A percentile compares a stretch with the other conserved stretches of the same genome.
phyloP scores from a whole-genome alignment of 306 rosid genomes.

The Spatholobus suberectus region DNA sequence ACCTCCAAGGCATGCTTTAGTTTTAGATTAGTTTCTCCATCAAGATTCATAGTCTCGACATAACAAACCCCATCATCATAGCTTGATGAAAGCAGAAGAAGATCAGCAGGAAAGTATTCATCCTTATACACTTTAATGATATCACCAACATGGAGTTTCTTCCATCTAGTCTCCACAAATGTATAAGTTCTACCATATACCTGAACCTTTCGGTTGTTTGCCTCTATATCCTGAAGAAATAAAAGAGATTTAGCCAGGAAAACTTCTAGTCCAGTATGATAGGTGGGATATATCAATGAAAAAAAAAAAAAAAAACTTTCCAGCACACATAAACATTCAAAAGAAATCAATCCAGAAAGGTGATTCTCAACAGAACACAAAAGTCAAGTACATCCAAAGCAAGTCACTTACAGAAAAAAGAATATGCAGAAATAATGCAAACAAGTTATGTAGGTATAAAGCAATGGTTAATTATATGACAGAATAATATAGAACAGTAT shows the following conservation, averaged over 20 bases:
- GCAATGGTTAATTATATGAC: neutral
- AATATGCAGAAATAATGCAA: neutral
- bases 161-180: constrained; percentile 77
- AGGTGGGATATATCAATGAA: neutral
- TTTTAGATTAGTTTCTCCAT: constrained; percentile 94
- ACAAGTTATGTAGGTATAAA: constrained; percentile 20
- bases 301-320: neutral
- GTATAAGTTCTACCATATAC: constrained; percentile 54
- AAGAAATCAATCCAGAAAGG: constrained; percentile 6
- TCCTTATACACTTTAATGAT: constrained; percentile 77
- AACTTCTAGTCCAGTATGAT: constrained; percentile 14
- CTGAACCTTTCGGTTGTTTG: constrained; percentile 73
- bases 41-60: constrained; percentile 95
- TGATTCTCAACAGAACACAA: constrained; percentile 14
- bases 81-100: constrained; percentile 80
- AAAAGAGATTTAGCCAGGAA: constrained; percentile 32
- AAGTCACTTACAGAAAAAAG: constrained; percentile 4
- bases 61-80: constrained; percentile 84
- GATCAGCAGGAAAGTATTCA: constrained; percentile 90
- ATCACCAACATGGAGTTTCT: constrained; percentile 87
- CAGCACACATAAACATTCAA: neutral
- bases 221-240: constrained; percentile 74
- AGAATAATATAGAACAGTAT: constrained; percentile 2
- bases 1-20: constrained; percentile 77
- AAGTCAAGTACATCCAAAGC: constrained; percentile 9